These are phyloP conservation scores for Venturiaceae sp. DNA, from an alignment of 2,329 filamentous ascomycete genomes.

Conservation along the genomic window DNA sequence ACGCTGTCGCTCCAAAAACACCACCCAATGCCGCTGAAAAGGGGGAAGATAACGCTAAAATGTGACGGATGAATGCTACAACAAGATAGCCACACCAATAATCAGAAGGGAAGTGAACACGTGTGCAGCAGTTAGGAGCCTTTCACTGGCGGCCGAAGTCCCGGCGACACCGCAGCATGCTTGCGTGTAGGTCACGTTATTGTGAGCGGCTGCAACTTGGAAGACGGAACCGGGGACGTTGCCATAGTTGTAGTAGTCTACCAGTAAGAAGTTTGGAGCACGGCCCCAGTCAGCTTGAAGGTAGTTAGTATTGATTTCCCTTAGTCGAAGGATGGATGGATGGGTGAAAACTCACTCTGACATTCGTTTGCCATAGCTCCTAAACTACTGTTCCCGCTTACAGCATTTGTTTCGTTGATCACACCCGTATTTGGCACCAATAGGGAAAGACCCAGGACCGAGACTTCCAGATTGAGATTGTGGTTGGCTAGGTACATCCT, in stretches of 20 bases:
- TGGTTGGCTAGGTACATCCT: constrained; percentile 81
- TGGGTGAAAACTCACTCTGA: constrained; percentile 16
- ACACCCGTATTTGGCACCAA: constrained; percentile 26
- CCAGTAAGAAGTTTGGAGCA: constrained; percentile 30
- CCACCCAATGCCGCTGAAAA: constrained; percentile 5
- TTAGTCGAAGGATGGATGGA: not conserved
- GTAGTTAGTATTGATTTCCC: constrained; percentile 10
- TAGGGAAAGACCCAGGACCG: constrained; percentile 15
- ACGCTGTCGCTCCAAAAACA: not conserved
- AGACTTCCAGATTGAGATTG: constrained; percentile 68
- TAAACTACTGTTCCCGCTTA: constrained; percentile 22
- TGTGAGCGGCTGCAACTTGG: constrained; percentile 39
- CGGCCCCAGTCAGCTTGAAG: constrained; percentile 21
- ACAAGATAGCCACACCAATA: not conserved
- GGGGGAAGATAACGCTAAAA: not conserved
- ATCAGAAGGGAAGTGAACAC: not conserved
- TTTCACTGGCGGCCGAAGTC: not conserved
- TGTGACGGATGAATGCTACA: not conserved
- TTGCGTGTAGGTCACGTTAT: constrained; percentile 60
- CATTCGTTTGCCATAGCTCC: constrained; percentile 23
- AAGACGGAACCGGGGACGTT: constrained; percentile 27
- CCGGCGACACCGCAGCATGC: constrained; percentile 42
- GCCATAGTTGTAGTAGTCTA: constrained; percentile 30
- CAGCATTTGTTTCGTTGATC: constrained; percentile 24
- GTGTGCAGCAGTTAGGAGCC: not conserved